Conservation (phyloP, 495 filamentous ascomycete species). For the Penicillium tannophilum region DNA sequence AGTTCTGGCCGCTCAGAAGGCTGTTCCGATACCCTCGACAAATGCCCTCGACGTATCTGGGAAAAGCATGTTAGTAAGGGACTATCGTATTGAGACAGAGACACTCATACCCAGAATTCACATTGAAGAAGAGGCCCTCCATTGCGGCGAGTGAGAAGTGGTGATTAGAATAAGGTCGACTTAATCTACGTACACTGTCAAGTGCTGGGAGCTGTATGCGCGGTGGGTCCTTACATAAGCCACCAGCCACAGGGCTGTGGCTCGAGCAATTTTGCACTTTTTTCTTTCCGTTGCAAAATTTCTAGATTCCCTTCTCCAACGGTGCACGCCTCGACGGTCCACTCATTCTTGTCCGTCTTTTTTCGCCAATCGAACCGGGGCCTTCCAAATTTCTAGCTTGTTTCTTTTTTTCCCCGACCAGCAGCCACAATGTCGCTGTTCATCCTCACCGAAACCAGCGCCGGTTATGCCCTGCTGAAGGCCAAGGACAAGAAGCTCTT, state of each 20-base stretch:
- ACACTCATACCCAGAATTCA: conserved; percentile 77
- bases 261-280: conserved; percentile 32
- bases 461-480: conserved; percentile 97
- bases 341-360: conserved; percentile 24
- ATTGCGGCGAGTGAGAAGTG: conserved; percentile 51
- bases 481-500: conserved; percentile 97
- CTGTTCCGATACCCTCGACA: conserved; percentile 95
- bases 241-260: conserved; percentile 32
- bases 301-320: conserved; percentile 32
- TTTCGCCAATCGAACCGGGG: conserved; percentile 21
- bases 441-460: conserved; percentile 88
- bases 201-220: conserved; percentile 21
- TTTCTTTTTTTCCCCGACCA: conserved; percentile 33
- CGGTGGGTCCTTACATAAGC: conserved; percentile 26
- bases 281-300: conserved; percentile 35
- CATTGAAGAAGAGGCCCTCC: conserved; percentile 97
- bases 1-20: conserved; percentile 88
- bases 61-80: conserved; percentile 22
- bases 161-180: conserved; percentile 20
- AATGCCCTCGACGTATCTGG: conserved; percentile 92
- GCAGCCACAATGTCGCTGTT: conserved; percentile 68
- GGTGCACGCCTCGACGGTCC: conserved; percentile 29
- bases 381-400: conserved; percentile 18
- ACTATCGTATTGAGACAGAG: conserved; percentile 5
- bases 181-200: conserved; percentile 1